These are phyloP conservation scores for Annulohypoxylon stygium DNA, from an alignment of 495 filamentous ascomycete genomes.

Conservation along the genomic window DNA sequence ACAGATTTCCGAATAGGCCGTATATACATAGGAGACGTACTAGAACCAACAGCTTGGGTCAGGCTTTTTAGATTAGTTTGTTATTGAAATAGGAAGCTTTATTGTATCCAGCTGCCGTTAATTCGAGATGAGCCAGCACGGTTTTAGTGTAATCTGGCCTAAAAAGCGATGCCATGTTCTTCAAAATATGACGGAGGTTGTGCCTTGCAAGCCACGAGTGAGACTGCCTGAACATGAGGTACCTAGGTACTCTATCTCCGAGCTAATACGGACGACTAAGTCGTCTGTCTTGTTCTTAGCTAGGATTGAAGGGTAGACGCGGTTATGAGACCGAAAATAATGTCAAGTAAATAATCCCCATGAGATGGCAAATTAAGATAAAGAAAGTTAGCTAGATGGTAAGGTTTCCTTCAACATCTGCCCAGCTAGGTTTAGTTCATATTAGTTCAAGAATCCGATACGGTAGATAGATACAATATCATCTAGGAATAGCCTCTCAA, in stretches of 20 bases:
- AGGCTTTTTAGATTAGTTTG: neutral
- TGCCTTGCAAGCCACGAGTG: neutral
- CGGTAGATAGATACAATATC: neutral
- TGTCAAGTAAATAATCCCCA: conserved; percentile 5
- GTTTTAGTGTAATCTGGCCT: neutral
- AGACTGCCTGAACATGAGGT: neutral
- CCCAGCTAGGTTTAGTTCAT: neutral
- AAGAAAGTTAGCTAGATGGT: neutral
- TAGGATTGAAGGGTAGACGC: neutral
- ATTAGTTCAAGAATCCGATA: neutral
- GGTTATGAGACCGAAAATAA: conserved; percentile 7
- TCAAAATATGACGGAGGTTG: neutral
- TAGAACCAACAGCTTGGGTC: conserved; percentile 25
- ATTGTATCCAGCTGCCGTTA: conserved; percentile 1
- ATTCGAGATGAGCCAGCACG: neutral
- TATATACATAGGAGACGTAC: conserved; percentile 16
- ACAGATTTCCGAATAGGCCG: conserved; percentile 10
- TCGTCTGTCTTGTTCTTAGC: neutral
- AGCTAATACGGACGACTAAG: conserved; percentile 4
- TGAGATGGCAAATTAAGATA: neutral
- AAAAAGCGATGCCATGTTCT: neutral
- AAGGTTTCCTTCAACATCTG: neutral
- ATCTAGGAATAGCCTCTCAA: neutral
- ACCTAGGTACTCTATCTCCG: neutral
- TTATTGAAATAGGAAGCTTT: conserved; percentile 7